Base-by-base conservation (phyloP, 352 stramenopile species). In the Globisporangium sylvaticum region DNA sequence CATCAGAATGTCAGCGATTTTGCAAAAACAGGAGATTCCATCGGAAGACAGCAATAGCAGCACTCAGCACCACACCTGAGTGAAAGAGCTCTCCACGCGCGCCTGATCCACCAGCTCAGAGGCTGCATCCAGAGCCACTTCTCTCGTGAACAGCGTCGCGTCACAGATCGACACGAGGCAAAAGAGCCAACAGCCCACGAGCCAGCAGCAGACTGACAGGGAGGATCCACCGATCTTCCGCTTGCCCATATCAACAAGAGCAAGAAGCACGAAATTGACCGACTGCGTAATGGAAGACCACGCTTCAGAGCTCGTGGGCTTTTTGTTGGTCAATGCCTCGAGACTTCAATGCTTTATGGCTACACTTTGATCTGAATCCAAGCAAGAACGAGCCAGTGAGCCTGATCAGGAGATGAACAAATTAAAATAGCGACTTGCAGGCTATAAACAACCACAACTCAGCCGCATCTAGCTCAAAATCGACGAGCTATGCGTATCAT, bases 381-480 rank as follows among this genome's bases (percentile, higher is more conserved):
- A n/a, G 0, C 39, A 46, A 46, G 39, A 46, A 20, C 2, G 39
- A 46, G 15, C 39, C 39, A 46, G 14, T 5, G n/a, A 46, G 39
- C 39, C 39, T 46, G n/a, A 46, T 20, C 14, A n/a, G 39, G 15
- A 46, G 39, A 46, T 20, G 39, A 46, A 46, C 39, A 27, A 60
- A n/a, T 60, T 15, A 60, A 60, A 60, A 60, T 60, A 60, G 54
- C 54, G 18, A 6, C 54, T 14, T 8, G 29, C 25, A 46, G 39
- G 54, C 54, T 60, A 60, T 27, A 60, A 46, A 46, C 54, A 29
- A 24, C 31, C 34, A 42, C 8, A 18, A 32, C 22, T 20, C 54
- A n/a, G 32, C 31, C 14, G 15, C 39, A 46, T n/a, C 15, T 20
- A 46, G 39, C 20, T 53, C 44, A 53, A 25, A 53, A 53, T 53